These are phyloP conservation scores for Curvularia eragrostidis DNA, from an alignment of 2,329 filamentous ascomycete species.

Conservation along the genomic window DNA sequence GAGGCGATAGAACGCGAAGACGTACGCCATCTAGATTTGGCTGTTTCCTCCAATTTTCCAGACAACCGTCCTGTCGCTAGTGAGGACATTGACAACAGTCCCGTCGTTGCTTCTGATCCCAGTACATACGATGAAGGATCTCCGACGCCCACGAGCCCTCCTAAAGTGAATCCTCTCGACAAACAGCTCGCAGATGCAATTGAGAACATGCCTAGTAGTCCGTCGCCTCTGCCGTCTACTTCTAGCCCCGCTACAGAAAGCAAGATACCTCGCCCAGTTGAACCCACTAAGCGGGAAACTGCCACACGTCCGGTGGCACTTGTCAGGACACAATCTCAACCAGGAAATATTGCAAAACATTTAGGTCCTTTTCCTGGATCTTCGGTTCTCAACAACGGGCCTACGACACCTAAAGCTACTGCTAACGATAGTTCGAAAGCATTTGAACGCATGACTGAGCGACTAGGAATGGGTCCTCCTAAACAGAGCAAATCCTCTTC, in stretches of 20 bases:
- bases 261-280: constrained; percentile 49
- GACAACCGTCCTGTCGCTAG: constrained; percentile 24
- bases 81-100: constrained; percentile 38
- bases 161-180: constrained; percentile 47
- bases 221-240: constrained; percentile 25
- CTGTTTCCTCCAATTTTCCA: constrained; percentile 54
- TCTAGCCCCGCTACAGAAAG: constrained; percentile 37
- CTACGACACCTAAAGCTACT: constrained; percentile 35
- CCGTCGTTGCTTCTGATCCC: constrained; percentile 32
- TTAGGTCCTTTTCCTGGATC: constrained; percentile 23
- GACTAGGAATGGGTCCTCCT: constrained; percentile 63
- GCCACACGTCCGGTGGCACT: constrained; percentile 34
- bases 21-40: constrained; percentile 68
- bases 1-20: constrained; percentile 58
- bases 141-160: constrained; percentile 38
- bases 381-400: constrained; percentile 24
- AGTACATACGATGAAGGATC: constrained; percentile 33
- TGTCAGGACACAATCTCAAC: constrained; percentile 47
- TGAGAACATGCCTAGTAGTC: constrained; percentile 44
- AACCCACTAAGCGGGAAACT: constrained; percentile 43
- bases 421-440: constrained; percentile 49
- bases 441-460: constrained; percentile 76
- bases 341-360: constrained; percentile 40
- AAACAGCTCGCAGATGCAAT: constrained; percentile 43
- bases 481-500: constrained; percentile 69